phyloP scores from a whole-genome alignment of 495 filamentous ascomycete genomes.

The Xylaria flabelliformis region DNA sequence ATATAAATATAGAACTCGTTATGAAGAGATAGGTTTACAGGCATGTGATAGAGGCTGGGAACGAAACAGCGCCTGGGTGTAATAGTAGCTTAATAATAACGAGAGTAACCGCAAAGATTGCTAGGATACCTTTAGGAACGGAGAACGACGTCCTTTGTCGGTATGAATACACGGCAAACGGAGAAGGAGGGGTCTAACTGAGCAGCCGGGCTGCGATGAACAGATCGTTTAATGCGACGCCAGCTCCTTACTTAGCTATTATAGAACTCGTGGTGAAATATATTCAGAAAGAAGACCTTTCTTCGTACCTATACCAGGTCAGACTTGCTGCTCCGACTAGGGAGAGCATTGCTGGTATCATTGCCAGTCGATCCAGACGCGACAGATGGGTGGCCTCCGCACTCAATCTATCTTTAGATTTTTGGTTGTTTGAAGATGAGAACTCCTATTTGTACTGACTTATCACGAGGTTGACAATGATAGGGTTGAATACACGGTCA shows the following conservation, averaged over 20 bases:
- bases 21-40: slow-evolving; percentile 56
- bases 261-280: not conserved
- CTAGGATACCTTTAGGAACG: slow-evolving; percentile 53
- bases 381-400: not conserved
- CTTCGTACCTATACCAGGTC: not conserved
- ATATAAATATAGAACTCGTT: slow-evolving; percentile 62
- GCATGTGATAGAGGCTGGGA: slow-evolving; percentile 60
- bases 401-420: not conserved
- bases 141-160: slow-evolving; percentile 54
- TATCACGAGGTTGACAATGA: not conserved
- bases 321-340: not conserved
- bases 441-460: not conserved
- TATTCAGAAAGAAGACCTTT: not conserved
- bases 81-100: slow-evolving; percentile 59
- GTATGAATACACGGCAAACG: not conserved
- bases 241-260: not conserved
- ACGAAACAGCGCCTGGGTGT: slow-evolving; percentile 52
- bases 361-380: not conserved
- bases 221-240: not conserved
- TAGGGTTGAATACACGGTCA: not conserved
- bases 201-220: slow-evolving; percentile 32
- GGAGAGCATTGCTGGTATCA: not conserved
- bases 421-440: not conserved
- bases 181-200: slow-evolving; percentile 1
- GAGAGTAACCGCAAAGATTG: slow-evolving; percentile 58